These are phyloP conservation scores for Abelmoschus esculentus DNA, from an alignment of 345 rosid species.

Conservation along the genomic window DNA sequence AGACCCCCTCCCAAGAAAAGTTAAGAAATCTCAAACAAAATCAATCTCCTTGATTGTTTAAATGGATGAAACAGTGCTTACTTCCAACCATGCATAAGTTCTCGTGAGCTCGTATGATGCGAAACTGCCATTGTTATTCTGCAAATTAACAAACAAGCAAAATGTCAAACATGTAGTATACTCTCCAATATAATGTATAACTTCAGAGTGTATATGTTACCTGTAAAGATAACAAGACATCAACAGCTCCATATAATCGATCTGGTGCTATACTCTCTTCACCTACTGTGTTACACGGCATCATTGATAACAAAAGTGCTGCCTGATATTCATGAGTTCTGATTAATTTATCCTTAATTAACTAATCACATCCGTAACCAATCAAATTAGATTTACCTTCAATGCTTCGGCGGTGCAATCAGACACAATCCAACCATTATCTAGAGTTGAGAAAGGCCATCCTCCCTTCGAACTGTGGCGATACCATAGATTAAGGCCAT, in stretches of 20 bases:
- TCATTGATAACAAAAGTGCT: constrained; percentile 35
- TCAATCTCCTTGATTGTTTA: background rate
- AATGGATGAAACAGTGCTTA: constrained; percentile 1
- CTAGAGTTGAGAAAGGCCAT: constrained; percentile 69
- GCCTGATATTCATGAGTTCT: constrained; percentile 21
- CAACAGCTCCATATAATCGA: constrained; percentile 41
- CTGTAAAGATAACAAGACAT: constrained; percentile 52
- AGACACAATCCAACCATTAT: constrained; percentile 62
- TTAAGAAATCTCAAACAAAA: background rate
- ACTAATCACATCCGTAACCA: background rate
- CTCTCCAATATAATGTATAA: too few species aligned
- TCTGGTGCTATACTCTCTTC: constrained; percentile 28
- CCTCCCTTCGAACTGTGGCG: constrained; percentile 58
- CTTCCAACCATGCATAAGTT: constrained; percentile 71
- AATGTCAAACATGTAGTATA: too few species aligned
- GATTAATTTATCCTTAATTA: background rate
- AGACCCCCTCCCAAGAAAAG: background rate
- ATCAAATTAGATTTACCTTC: constrained; percentile 24
- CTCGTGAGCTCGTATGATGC: constrained; percentile 73
- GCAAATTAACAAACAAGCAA: background rate
- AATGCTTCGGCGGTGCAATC: constrained; percentile 60
- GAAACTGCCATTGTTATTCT: constrained; percentile 67
- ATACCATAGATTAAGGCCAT: constrained; percentile 32
- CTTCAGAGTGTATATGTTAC: constrained; percentile 15
- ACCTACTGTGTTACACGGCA: constrained; percentile 39